Evolutionary conservation across 2,329 filamentous ascomycete genomes (phyloP), one percentile per base, ranked within the genome.

Genomic region (Phialophora verrucosa): DNA sequence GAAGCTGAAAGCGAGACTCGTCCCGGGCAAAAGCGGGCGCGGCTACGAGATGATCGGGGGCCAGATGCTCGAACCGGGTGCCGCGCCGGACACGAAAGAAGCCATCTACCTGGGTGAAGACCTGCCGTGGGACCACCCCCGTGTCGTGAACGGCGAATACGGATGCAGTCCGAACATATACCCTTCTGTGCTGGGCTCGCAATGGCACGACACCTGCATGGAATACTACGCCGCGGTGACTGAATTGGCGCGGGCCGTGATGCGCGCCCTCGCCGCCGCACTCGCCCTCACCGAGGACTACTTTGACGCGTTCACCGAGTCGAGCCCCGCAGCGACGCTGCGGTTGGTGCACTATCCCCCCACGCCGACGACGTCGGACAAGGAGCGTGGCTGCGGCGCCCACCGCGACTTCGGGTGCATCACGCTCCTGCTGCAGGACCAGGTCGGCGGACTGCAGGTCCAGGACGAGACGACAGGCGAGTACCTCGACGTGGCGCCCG

Each of bases 401-500:
- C 76, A 77, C 50, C 74, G 73, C 1, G 75, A 77, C 62, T 77
- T 76, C 25, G 75, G 75, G 7, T 74, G 71, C n/a, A 71, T 76
- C 29, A 77, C 75, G 2, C 72, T 77, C 8, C 73, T 77, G 5
- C 69, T 76, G 2, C 75, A 76, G 51, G 74, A 75, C 57, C 56
- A 65, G 11, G 69, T 68, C 1, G 73, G 73, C 11, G 74, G 75
- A 0, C 62, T 77, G 3, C 72, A 77, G 35, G 74, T 76, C 1
- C 73, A 72, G 72, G 67, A 74, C 59, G 67, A 72, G n/a, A 68
- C 77, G 3, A 80, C 79, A 10, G 75, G 77, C 12, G 75, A 76
- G 11, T 86, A 81, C 82, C 77, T 79, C 17, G 71, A 77, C 62
- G 80, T 83, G 1, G 73, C 76, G 10, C 83, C 83, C 0, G 77